These are phyloP conservation scores for Allomyces arbusculus DNA, from an alignment of 192 early-diverging fungal species.

Conservation along the genomic window DNA sequence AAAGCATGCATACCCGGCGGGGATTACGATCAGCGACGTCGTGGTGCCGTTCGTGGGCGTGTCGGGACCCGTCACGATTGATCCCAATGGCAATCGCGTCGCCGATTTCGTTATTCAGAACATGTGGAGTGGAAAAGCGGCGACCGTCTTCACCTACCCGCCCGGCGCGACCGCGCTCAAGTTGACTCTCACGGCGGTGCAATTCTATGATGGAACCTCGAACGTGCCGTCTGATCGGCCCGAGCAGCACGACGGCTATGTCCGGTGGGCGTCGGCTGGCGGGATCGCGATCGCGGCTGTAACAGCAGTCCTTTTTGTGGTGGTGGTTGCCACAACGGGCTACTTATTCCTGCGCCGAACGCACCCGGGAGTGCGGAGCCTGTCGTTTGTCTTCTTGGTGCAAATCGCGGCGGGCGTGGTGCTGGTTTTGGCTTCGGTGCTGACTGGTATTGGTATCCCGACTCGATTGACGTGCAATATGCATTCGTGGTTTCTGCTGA, in stretches of 20 bases:
- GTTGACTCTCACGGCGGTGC: neutral
- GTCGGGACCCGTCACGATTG: neutral
- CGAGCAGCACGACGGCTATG: neutral
- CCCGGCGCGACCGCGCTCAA: too few relatives aligned
- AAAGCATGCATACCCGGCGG: neutral
- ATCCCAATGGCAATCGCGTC: neutral
- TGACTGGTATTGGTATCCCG: neutral
- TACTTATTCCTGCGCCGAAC: neutral
- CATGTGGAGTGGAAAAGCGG: too few relatives aligned
- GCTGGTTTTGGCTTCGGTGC: neutral
- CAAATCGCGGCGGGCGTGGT: neutral
- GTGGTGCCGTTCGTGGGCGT: neutral
- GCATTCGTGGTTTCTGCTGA: neutral
- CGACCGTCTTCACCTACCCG: too few relatives aligned
- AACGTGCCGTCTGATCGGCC: neutral
- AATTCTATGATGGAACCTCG: neutral
- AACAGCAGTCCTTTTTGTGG: neutral
- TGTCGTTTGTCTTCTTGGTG: neutral
- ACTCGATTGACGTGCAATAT: neutral
- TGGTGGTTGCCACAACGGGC: neutral
- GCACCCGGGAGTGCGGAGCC: neutral
- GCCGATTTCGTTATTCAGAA: neutral
- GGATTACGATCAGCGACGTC: neutral
- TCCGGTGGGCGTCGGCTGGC: neutral
- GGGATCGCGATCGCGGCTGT: neutral